Percentiles rank a stretch among this genome's conserved stretches.
Conservation (phyloP, 306 rosid genomes). For the Ormosia emarginata region DNA sequence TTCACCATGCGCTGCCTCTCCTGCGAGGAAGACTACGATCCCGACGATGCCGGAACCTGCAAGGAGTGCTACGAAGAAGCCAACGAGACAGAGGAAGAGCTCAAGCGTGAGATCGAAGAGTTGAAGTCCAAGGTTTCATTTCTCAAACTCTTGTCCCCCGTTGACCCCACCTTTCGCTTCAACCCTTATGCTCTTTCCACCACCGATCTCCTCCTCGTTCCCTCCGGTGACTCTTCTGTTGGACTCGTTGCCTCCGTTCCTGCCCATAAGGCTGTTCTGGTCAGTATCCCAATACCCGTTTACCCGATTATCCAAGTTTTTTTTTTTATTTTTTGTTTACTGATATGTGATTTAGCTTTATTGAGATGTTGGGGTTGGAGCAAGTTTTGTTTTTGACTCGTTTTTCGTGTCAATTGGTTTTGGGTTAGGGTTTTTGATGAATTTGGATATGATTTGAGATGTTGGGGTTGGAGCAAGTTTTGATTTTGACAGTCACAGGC, state of each 20-base stretch:
- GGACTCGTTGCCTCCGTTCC: constrained; percentile 40
- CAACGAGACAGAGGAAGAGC: constrained; percentile 72
- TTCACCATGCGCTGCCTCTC: constrained; percentile 45
- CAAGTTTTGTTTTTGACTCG: background rate
- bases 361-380: background rate
- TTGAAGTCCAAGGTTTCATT: constrained; percentile 65
- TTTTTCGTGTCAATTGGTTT: background rate
- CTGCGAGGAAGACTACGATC: constrained; percentile 38
- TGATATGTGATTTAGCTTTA: background rate
- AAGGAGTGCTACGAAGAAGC: constrained; percentile 81
- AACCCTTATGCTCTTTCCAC: constrained; percentile 14
- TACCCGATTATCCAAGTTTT: background rate
- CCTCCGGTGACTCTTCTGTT: constrained; percentile 32
- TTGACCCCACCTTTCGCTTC: constrained; percentile 21
- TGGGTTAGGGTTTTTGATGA: background rate
- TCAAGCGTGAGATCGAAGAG: constrained; percentile 73
- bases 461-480: background rate
- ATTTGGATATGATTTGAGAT: background rate
- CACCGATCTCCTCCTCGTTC: constrained; percentile 57
- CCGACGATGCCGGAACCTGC: constrained; percentile 64
- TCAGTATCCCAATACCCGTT: constrained; percentile 13
- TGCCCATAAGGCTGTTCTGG: constrained; percentile 82
- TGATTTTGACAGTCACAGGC: background rate
- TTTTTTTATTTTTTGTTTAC: background rate
- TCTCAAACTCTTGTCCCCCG: constrained; percentile 43